phyloP scores from a whole-genome alignment of 176 grass and related monocot genomes.

The Carex kokanica region DNA sequence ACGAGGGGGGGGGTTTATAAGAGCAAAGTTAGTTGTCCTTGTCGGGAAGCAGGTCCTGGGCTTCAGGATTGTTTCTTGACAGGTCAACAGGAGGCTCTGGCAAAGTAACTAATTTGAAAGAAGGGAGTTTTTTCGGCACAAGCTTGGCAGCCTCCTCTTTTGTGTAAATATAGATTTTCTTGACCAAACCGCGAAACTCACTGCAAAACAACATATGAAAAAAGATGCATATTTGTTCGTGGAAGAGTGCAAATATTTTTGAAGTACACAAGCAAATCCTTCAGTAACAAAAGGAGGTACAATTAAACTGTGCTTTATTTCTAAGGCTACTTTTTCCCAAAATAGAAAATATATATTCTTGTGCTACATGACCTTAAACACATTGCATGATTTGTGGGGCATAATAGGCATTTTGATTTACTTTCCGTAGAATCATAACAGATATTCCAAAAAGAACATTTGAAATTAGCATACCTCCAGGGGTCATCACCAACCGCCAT shows the following conservation, averaged over 20 bases:
- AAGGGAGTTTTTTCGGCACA: slow-evolving; percentile 46
- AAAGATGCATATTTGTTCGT: background rate
- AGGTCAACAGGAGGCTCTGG: slow-evolving; percentile 31
- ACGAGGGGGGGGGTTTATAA: slow-evolving; percentile 20
- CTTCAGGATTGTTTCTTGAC: slow-evolving; percentile 21
- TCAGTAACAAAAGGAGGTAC: background rate
- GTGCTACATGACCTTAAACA: slow-evolving; percentile 20
- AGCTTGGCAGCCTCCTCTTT: slow-evolving; percentile 69
- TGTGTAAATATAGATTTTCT: slow-evolving; percentile 80
- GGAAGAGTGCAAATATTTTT: background rate
- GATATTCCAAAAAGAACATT: background rate
- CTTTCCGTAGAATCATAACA: background rate
- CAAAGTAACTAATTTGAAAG: slow-evolving; percentile 22
- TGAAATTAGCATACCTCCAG: slow-evolving; percentile 63
- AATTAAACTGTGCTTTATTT: background rate
- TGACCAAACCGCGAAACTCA: slow-evolving; percentile 79
- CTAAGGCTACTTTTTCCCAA: background rate
- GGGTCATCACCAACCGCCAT: slow-evolving; percentile 97
- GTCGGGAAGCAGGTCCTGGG: slow-evolving; percentile 11
- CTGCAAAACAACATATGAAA: slow-evolving; percentile 39
- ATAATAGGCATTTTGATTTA: background rate
- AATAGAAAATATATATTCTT: background rate
- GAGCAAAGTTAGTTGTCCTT: slow-evolving; percentile 30
- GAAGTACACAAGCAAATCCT: background rate
- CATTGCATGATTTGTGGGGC: background rate